Evolutionary conservation across 768 basidiomycete genomes (phyloP).

Genomic region (Panaeolus papilionaceus): DNA sequence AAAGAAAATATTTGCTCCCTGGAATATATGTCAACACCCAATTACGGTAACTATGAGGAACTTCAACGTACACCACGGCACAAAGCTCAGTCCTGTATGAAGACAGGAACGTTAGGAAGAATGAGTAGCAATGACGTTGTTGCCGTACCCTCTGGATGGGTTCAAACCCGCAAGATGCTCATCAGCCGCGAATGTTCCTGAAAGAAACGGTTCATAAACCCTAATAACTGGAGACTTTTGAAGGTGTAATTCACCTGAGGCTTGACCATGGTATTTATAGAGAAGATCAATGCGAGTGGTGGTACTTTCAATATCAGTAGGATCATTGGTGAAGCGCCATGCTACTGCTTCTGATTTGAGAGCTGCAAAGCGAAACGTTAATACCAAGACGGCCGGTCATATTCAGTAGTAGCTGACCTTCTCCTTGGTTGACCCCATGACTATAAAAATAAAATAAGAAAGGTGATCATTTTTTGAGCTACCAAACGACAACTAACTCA

Average conservation of each 20-base stretch:
- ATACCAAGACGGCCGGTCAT: no score
- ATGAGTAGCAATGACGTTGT: background rate
- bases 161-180: constrained; percentile 48
- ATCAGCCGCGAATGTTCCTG: constrained; percentile 49
- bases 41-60: background rate
- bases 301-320: constrained; percentile 44
- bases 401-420: constrained; percentile 23
- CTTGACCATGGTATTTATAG: constrained; percentile 45
- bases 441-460: constrained; percentile 26
- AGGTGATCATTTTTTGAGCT: background rate
- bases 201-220: constrained; percentile 12
- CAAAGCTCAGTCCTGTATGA: constrained; percentile 42
- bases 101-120: background rate
- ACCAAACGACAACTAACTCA: constrained; percentile 21
- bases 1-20: constrained; percentile 52
- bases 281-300: constrained; percentile 45
- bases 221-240: no score
- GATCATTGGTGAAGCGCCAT: constrained; percentile 46
- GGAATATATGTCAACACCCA: background rate
- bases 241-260: constrained; percentile 12
- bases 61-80: constrained; percentile 41
- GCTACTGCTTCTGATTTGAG: constrained; percentile 50
- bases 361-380: constrained; percentile 27
- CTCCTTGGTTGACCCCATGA: constrained; percentile 50
- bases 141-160: constrained; percentile 45